phyloP scores from a whole-genome alignment of 2,329 filamentous ascomycete genomes.

The Corynespora cassiicola region DNA sequence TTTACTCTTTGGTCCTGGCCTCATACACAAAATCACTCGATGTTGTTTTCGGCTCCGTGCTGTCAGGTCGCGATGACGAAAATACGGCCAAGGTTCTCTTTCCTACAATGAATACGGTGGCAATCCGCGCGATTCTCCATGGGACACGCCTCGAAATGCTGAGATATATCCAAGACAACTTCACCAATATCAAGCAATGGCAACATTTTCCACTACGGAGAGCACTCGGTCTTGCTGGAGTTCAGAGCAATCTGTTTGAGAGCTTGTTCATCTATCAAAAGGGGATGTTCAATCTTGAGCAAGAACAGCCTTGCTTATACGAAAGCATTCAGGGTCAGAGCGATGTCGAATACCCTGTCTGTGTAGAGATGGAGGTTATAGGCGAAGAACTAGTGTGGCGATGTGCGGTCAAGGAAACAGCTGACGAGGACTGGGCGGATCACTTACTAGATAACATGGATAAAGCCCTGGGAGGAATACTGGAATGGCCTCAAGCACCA shows the following conservation, averaged over 20 bases:
- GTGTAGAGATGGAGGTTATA: constrained; percentile 77
- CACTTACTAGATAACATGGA: constrained; percentile 67
- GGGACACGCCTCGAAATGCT: constrained; percentile 71
- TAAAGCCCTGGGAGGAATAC: constrained; percentile 62
- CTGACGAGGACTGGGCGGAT: constrained; percentile 54
- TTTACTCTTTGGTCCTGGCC: constrained; percentile 76
- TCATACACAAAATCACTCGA: constrained; percentile 70
- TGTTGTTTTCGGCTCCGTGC: constrained; percentile 79
- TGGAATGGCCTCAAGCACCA: constrained; percentile 56
- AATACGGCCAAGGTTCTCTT: constrained; percentile 74
- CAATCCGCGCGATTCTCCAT: constrained; percentile 75
- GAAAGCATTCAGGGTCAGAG: constrained; percentile 69
- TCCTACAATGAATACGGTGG: constrained; percentile 91
- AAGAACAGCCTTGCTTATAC: constrained; percentile 54
- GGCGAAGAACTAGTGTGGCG: constrained; percentile 69
- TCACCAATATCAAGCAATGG: constrained; percentile 69
- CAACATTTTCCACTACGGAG: constrained; percentile 81
- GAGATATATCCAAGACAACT: constrained; percentile 74
- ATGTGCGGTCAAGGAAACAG: constrained; percentile 69
- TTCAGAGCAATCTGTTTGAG: constrained; percentile 63
- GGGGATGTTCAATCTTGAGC: constrained; percentile 44
- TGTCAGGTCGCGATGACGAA: constrained; percentile 83
- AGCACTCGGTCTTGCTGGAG: constrained; percentile 62
- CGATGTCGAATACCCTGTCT: constrained; percentile 80
- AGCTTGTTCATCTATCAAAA: constrained; percentile 73